Percentiles rank a stretch among this genome's conserved stretches.
Conservation (phyloP, 805 yeast genomes). For the Cyberlindnera americana region DNA sequence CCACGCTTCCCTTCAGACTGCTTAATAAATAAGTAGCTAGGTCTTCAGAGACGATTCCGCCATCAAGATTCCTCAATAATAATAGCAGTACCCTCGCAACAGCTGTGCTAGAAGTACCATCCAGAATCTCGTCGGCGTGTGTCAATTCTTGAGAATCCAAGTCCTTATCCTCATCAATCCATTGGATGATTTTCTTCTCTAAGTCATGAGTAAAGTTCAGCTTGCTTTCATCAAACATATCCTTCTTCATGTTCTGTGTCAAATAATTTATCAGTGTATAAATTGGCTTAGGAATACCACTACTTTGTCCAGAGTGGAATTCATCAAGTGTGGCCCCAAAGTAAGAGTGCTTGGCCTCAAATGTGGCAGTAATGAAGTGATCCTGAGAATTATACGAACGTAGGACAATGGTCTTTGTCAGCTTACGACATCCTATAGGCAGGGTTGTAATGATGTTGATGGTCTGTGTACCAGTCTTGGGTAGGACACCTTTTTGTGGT, state of each 20-base stretch:
- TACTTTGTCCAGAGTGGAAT: constrained; percentile 20
- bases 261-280: constrained; percentile 30
- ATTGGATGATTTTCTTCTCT: constrained; percentile 20
- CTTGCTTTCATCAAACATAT: constrained; percentile 27
- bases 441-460: constrained; percentile 24
- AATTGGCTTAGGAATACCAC: constrained; percentile 32
- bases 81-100: constrained; percentile 29
- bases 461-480: constrained; percentile 24
- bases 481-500: constrained; percentile 31
- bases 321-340: constrained; percentile 33
- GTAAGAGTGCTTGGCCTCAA: constrained; percentile 24
- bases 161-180: constrained; percentile 24
- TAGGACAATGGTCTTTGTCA: constrained; percentile 26
- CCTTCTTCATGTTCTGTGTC: constrained; percentile 24
- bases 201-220: constrained; percentile 22
- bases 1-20: constrained; percentile 25
- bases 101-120: constrained; percentile 24
- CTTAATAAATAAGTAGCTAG: constrained; percentile 26
- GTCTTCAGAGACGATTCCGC: constrained; percentile 38
- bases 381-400: constrained; percentile 31
- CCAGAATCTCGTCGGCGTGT: constrained; percentile 16
- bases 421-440: constrained; percentile 26
- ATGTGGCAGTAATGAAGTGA: constrained; percentile 29
- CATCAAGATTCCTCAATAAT: constrained; percentile 34
- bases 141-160: constrained; percentile 16